A percentile compares a stretch with the other conserved stretches of the same genome.
Conservation (phyloP, 129 eudicot species). For the Lactuca saligna region DNA sequence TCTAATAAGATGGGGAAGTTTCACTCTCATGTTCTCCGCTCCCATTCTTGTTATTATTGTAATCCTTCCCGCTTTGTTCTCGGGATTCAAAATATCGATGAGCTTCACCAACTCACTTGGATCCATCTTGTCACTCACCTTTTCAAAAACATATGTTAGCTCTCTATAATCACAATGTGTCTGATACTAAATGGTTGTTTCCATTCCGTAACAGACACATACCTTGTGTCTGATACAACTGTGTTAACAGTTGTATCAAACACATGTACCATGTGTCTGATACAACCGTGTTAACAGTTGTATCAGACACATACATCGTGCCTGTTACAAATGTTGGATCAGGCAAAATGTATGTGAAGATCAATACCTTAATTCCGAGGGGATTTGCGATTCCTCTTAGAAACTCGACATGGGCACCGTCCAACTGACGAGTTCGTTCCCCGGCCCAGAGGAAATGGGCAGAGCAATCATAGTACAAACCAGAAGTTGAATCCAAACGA, state of each 20-base stretch:
- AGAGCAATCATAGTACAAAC: conserved; percentile 65
- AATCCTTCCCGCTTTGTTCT: conserved; percentile 73
- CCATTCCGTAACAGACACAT: no score
- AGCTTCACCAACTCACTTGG: conserved; percentile 65
- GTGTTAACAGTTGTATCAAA: no score
- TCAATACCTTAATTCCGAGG: conserved; percentile 50
- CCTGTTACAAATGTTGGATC: no score
- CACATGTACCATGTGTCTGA: no score
- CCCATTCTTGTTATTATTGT: conserved; percentile 43
- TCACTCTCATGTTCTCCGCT: conserved; percentile 52
- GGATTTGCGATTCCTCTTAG: conserved; percentile 74
- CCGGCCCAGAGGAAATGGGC: conserved; percentile 80
- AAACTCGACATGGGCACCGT: conserved; percentile 79
- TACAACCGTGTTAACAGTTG: no score
- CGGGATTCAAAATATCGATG: conserved; percentile 65
- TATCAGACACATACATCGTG: no score
- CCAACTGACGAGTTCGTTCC: conserved; percentile 71
- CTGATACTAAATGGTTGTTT: no score
- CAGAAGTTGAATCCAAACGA: conserved; percentile 67
- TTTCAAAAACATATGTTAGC: neutral
- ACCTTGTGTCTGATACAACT: no score
- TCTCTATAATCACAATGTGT: no score
- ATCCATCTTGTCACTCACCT: conserved; percentile 82
- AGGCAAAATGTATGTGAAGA: neutral
- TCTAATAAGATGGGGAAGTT: conserved; percentile 74